Evolutionary conservation across 441 rosid species (phyloP).

Genomic region (Populus tomentosa): DNA sequence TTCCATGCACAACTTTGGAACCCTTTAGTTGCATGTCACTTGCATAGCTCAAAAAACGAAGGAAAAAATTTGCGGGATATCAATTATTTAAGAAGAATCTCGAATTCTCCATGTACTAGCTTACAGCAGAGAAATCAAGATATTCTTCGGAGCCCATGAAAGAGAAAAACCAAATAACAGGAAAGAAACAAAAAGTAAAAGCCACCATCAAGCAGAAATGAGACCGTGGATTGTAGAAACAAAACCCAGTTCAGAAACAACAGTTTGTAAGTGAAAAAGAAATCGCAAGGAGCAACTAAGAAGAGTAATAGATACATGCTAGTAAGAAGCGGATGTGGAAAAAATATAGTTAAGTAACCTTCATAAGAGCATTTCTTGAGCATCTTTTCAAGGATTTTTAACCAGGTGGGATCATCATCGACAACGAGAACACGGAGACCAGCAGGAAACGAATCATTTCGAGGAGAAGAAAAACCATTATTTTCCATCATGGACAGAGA

Average conservation of each 20-base stretch:
- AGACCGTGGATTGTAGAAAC: neutral
- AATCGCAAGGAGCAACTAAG: neutral
- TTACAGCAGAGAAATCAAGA: slow-evolving; percentile 1
- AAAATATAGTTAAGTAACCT: slow-evolving; percentile 34
- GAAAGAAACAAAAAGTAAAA: neutral
- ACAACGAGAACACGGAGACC: slow-evolving; percentile 93
- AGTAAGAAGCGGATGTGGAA: neutral
- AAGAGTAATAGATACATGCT: neutral
- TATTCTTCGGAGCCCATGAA: too few species aligned
- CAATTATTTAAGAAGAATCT: neutral
- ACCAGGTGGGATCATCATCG: slow-evolving; percentile 91
- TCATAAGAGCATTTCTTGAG: slow-evolving; percentile 91
- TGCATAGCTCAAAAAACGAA: neutral
- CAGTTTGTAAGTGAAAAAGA: slow-evolving; percentile 1
- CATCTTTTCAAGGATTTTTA: slow-evolving; percentile 94
- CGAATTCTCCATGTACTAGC: neutral
- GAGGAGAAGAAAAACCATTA: slow-evolving; percentile 61
- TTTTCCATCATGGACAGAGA: slow-evolving; percentile 38
- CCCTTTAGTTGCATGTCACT: slow-evolving; percentile 2
- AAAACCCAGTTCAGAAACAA: slow-evolving; percentile 7
- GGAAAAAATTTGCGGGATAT: too few species aligned
- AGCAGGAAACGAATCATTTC: slow-evolving; percentile 54
- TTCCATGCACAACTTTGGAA: neutral
- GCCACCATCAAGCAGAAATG: neutral
- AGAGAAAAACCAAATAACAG: neutral